Base-by-base conservation (phyloP, 1,284 basidiomycete genomes). In the Mycosarcoma mackinlayi region DNA sequence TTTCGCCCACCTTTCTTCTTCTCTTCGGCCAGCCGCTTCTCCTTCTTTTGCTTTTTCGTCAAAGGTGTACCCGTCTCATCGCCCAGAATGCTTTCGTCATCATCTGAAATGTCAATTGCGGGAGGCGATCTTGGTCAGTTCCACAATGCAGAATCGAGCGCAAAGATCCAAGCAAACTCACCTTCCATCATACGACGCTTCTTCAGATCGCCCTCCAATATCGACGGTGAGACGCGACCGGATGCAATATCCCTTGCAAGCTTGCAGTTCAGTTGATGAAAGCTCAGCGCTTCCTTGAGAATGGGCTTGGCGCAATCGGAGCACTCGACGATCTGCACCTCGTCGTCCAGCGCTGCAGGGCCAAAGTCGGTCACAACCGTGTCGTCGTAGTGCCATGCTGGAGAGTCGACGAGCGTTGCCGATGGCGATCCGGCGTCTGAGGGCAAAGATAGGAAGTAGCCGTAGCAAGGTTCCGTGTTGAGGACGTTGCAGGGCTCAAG, bases 361-460 rank as follows among this genome's bases (percentile, higher is more conserved):
- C 80, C 80, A 51, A 82, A 80, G 58, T 79, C 78, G 27, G 76
- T 78, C 23, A 82, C 76, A 46, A 80, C 65, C 14, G 65, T 62
- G 38, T 79, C 80, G 41, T 82, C 70, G 34, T 54, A 63, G 59
- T 78, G 72, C 79, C 77, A 79, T 0, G 64, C 59, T 6, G 70
- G 64, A 14, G 67, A 56, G 28, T 63, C 52, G 50, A 53, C 50
- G 9, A 50, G 41, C 1, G 63, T 58, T 18, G 42, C 21, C 13
- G 53, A 33, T 27, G 67, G 59, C 14, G 70, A 66, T 27, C 51
- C 63, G 7, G 52, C 40, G 18, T 65, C 69, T 73, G 50, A 16
- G 19, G 13, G 25, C 3, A 21, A 24, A 21, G 25, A 24, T 18
- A 38, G 16, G 6, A 33, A 40, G 35, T 10, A 37, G 33, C 24